These are phyloP conservation scores for Bombardia bombarda DNA, from an alignment of 495 filamentous ascomycete species.

Conservation along the genomic window DNA sequence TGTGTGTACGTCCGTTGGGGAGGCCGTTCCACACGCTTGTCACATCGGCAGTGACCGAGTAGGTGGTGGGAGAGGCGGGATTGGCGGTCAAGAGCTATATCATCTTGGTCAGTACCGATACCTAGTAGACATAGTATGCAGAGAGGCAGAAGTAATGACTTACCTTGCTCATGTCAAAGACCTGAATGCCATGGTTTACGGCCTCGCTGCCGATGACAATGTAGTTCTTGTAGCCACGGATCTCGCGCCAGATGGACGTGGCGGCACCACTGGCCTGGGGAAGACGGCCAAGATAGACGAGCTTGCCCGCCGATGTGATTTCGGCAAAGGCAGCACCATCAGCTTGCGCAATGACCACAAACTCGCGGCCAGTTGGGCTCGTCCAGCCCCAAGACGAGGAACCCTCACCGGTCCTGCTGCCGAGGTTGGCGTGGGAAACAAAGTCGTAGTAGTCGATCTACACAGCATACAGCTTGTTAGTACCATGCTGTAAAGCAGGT, in stretches of 20 bases:
- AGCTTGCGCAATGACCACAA: conserved; percentile 48
- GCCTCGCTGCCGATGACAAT: conserved; percentile 44
- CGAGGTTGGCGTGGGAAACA: conserved; percentile 40
- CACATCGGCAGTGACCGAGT: conserved; percentile 23
- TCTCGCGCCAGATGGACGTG: conserved; percentile 42
- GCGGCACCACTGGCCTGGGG: conserved; percentile 35
- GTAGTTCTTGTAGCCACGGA: conserved; percentile 36
- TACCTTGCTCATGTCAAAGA: conserved; percentile 42
- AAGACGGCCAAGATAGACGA: conserved; percentile 48
- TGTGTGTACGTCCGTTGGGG: conserved; percentile 37
- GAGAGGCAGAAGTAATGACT: no score
- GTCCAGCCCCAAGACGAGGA: conserved; percentile 50
- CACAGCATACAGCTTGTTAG: no score
- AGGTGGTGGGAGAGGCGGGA: conserved; percentile 19
- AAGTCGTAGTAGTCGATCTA: conserved; percentile 47
- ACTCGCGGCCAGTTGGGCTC: conserved; percentile 46
- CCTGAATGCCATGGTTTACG: conserved; percentile 37
- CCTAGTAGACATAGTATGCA: no score
- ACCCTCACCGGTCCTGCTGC: conserved; percentile 32
- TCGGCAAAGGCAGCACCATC: conserved; percentile 53
- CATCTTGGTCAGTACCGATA: not conserved
- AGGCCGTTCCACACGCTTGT: conserved; percentile 25
- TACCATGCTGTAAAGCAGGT: no score
- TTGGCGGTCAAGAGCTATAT: conserved; percentile 17
- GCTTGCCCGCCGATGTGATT: conserved; percentile 38